These are phyloP conservation scores for Arxiozyma slooffiae DNA, from an alignment of 1,139 yeast genomes.

Conservation along the genomic window DNA sequence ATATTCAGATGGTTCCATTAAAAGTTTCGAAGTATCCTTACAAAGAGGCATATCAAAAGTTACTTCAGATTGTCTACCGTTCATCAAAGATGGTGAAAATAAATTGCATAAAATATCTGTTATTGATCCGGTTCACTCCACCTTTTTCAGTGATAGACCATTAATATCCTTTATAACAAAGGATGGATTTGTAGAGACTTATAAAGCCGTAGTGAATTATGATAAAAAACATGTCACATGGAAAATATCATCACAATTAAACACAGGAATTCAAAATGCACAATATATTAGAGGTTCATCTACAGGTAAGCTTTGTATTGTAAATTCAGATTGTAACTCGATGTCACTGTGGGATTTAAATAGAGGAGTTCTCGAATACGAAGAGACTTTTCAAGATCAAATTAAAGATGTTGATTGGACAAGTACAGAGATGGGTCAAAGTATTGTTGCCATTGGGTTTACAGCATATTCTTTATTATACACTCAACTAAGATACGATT, in stretches of 20 bases:
- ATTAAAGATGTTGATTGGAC: slow-evolving; percentile 55
- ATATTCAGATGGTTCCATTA: slow-evolving; percentile 29
- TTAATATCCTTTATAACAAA: slow-evolving; percentile 49
- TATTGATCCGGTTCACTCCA: slow-evolving; percentile 58
- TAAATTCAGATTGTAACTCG: slow-evolving; percentile 41
- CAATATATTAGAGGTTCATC: slow-evolving; percentile 62
- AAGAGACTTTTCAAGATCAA: slow-evolving; percentile 32
- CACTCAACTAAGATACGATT: slow-evolving; percentile 79
- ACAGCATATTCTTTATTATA: slow-evolving; percentile 51
- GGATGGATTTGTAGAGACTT: slow-evolving; percentile 47
- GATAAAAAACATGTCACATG: slow-evolving; percentile 35
- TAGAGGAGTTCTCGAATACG: slow-evolving; percentile 59
- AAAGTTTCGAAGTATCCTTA: slow-evolving; percentile 25
- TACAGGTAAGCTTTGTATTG: slow-evolving; percentile 62
- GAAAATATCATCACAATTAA: slow-evolving; percentile 40
- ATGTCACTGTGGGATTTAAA: slow-evolving; percentile 71
- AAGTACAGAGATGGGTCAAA: slow-evolving; percentile 55
- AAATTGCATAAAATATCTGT: slow-evolving; percentile 42
- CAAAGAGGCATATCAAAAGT: slow-evolving; percentile 16
- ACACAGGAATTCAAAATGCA: slow-evolving; percentile 48
- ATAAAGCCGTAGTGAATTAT: slow-evolving; percentile 34
- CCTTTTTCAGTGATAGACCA: slow-evolving; percentile 35
- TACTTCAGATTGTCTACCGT: slow-evolving; percentile 12
- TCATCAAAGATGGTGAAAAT: slow-evolving; percentile 15
- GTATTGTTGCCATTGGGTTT: slow-evolving; percentile 75